These are phyloP conservation scores for Lasiodiplodia gonubiensis DNA, from an alignment of 2,329 filamentous ascomycete species.

Conservation along the genomic window DNA sequence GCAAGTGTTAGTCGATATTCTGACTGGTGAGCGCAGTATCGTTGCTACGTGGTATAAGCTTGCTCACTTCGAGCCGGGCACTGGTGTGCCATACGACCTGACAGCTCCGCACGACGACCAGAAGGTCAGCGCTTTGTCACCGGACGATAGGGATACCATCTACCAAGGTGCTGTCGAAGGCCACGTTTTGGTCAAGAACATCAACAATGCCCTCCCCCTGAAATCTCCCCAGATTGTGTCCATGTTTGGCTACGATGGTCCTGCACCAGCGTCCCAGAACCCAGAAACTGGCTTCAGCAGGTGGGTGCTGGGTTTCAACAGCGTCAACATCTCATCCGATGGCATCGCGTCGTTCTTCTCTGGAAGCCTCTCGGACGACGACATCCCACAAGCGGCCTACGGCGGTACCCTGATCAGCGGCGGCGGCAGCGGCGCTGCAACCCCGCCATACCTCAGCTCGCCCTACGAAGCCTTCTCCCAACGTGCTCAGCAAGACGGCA, in stretches of 20 bases:
- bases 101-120: slow-evolving; percentile 46
- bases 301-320: not conserved
- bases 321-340: slow-evolving; percentile 1
- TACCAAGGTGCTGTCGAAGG: slow-evolving; percentile 52
- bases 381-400: slow-evolving; percentile 9
- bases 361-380: not conserved
- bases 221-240: slow-evolving; percentile 39
- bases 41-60: slow-evolving; percentile 57
- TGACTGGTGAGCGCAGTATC: slow-evolving; percentile 37
- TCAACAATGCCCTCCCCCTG: slow-evolving; percentile 72
- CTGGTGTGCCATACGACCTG: slow-evolving; percentile 43
- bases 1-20: not conserved
- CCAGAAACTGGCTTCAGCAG: not conserved
- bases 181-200: slow-evolving; percentile 67
- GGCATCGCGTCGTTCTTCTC: not conserved
- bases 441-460: slow-evolving; percentile 81
- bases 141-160: not conserved
- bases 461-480: slow-evolving; percentile 70
- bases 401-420: slow-evolving; percentile 73
- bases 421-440: slow-evolving; percentile 87
- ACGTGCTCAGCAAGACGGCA: slow-evolving; percentile 64
- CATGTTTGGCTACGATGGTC: slow-evolving; percentile 9
- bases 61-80: slow-evolving; percentile 52
- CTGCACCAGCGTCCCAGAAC: not conserved
- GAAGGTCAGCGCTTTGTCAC: slow-evolving; percentile 38